Percentiles rank a stretch among this genome's conserved stretches.
Conservation (phyloP, 768 basidiomycete genomes). For the Megacollybia marginata region DNA sequence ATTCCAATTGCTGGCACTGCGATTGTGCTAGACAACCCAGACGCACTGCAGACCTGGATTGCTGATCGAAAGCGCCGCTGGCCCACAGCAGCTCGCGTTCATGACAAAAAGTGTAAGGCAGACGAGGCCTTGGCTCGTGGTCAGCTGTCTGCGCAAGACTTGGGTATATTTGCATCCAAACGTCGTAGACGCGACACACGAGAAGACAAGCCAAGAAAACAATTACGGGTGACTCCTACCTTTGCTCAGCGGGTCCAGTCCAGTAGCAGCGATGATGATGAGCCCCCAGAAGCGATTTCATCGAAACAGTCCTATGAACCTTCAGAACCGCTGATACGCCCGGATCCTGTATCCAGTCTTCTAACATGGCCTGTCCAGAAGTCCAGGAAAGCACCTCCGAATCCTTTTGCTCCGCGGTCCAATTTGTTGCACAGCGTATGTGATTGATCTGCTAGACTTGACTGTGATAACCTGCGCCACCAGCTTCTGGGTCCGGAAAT, state of each 20-base stretch:
- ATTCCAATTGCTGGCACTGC: slow-evolving; percentile 76
- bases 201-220: slow-evolving; percentile 1
- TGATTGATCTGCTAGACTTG: slow-evolving; percentile 3
- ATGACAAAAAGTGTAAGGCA: slow-evolving; percentile 75
- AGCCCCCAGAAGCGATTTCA: slow-evolving; percentile 43
- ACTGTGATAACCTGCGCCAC: slow-evolving; percentile 1
- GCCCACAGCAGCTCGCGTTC: slow-evolving; percentile 62
- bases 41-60: slow-evolving; percentile 79
- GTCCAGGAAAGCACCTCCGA: slow-evolving; percentile 45
- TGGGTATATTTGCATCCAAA: slow-evolving; percentile 33
- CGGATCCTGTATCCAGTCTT: too few relatives aligned
- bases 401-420: slow-evolving; percentile 62
- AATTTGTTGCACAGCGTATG: slow-evolving; percentile 76
- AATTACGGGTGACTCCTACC: slow-evolving; percentile 1
- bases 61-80: slow-evolving; percentile 83
- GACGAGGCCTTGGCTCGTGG: slow-evolving; percentile 79
- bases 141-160: slow-evolving; percentile 49
- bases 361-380: slow-evolving; percentile 12
- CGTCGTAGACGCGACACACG: slow-evolving; percentile 26
- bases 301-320: slow-evolving; percentile 1
- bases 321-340: neutral
- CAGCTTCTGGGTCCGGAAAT: slow-evolving; percentile 84
- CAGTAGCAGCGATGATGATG: slow-evolving; percentile 29
- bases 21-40: slow-evolving; percentile 71
- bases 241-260: slow-evolving; percentile 12